These are phyloP conservation scores for Pseudogymnoascus sp. DNA, from an alignment of 2,329 filamentous ascomycete species.

Conservation along the genomic window DNA sequence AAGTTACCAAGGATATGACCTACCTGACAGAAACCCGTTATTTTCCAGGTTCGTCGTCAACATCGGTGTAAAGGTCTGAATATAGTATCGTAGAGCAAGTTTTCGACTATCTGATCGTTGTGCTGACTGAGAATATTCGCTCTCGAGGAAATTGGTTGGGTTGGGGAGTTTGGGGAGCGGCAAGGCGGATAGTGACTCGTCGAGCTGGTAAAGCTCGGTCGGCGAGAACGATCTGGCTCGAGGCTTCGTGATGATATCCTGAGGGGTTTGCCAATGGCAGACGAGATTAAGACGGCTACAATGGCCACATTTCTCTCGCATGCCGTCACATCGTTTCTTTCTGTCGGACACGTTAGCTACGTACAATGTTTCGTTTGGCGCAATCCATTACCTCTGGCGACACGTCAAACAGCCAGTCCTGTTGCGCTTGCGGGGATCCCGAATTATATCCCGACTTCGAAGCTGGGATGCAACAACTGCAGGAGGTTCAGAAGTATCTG, in stretches of 20 bases:
- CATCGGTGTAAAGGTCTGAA: slow-evolving; percentile 5
- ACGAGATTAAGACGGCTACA: slow-evolving; percentile 10
- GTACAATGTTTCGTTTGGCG: background rate
- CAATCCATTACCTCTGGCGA: background rate
- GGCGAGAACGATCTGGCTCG: background rate
- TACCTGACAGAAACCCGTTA: slow-evolving; percentile 13
- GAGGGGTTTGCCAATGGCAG: slow-evolving; percentile 7
- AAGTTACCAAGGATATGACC: background rate
- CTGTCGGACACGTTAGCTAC: background rate
- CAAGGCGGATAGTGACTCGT: background rate
- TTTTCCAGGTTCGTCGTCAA: slow-evolving; percentile 12
- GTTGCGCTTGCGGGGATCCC: background rate
- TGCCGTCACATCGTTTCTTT: slow-evolving; percentile 11
- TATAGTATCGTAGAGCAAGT: slow-evolving; percentile 13
- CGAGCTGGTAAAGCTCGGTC: background rate
- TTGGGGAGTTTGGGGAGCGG: background rate
- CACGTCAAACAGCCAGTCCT: background rate
- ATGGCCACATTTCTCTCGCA: slow-evolving; percentile 8
- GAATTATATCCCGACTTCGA: background rate
- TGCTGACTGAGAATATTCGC: background rate
- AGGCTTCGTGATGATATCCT: background rate
- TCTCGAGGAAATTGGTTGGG: background rate
- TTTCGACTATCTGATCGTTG: background rate
- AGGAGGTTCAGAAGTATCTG: background rate
- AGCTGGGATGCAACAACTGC: background rate